phyloP scores from a whole-genome alignment of 1,139 yeast genomes.

The Entelexis paramagnoliae region DNA sequence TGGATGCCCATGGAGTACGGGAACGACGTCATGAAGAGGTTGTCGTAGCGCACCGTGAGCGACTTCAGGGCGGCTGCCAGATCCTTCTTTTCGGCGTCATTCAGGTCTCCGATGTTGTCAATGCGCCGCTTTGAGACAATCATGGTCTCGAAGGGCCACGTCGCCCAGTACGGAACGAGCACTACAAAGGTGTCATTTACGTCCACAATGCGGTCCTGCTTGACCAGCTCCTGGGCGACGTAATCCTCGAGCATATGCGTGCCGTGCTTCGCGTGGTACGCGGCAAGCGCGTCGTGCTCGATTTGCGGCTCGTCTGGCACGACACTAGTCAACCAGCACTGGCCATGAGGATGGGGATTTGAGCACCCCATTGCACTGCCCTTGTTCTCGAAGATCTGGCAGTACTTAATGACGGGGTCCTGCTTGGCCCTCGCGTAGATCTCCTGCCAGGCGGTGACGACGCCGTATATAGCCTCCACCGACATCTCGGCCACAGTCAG shows the following conservation, averaged over 20 bases:
- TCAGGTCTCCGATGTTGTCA: slow-evolving; percentile 43
- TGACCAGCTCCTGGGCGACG: slow-evolving; percentile 46
- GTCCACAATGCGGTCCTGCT: slow-evolving; percentile 45
- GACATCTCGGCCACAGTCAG: slow-evolving; percentile 58
- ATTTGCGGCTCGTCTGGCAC: slow-evolving; percentile 60
- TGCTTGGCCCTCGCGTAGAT: slow-evolving; percentile 41
- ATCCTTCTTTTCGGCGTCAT: slow-evolving; percentile 42
- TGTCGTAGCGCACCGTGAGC: slow-evolving; percentile 60
- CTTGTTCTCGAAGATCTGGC: slow-evolving; percentile 69
- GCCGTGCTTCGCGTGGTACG: slow-evolving; percentile 38
- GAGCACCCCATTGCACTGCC: slow-evolving; percentile 79
- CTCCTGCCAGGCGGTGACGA: slow-evolving; percentile 51
- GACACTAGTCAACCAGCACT: slow-evolving; percentile 64
- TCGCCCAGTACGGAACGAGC: slow-evolving; percentile 77
- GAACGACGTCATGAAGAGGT: slow-evolving; percentile 57
- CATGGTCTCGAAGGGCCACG: slow-evolving; percentile 72
- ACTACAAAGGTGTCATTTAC: slow-evolving; percentile 55
- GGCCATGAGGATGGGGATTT: slow-evolving; percentile 69
- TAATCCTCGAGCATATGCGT: slow-evolving; percentile 52
- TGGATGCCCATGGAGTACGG: slow-evolving; percentile 79
- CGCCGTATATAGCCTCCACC: slow-evolving; percentile 36
- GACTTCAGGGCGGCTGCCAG: slow-evolving; percentile 47
- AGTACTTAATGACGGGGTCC: slow-evolving; percentile 42
- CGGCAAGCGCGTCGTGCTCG: slow-evolving; percentile 45
- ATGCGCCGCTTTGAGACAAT: slow-evolving; percentile 48